Base-by-base conservation (phyloP, 1,284 basidiomycete genomes). In the Cutaneotrichosporon sp. region DNA sequence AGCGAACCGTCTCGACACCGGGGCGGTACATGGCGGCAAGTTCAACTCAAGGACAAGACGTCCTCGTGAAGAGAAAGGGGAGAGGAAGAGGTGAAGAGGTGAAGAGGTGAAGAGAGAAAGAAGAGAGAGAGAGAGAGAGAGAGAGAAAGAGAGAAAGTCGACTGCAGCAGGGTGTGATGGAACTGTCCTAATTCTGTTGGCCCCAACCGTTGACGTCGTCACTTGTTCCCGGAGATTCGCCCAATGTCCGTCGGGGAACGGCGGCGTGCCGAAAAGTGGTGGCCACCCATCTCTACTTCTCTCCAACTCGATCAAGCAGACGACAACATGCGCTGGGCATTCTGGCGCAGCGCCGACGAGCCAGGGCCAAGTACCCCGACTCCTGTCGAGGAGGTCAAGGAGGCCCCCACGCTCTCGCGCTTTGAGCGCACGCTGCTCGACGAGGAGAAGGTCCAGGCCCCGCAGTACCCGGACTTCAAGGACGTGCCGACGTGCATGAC, bases 401-500 rank as follows among this genome's bases (percentile, higher is more conserved):
- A 63, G 3, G 58, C 59, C 3, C 69, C 69, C 18, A 63, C 67
- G 1, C 58, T 72, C 4, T 62, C 63, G 25, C 69, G 72, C 3
- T 78, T 70, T 49, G 73, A 78, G 38, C 54, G 53, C 14, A 68
- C 73, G 13, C 56, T 79, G 33, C 56, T 67, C 38, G 76, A 80
- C 53, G 79, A 81, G 69, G 67, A 75, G 54, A 58, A 63, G 62
- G 71, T 77, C 64, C 79, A 80, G 65, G 76, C 67, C 3, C 56
- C 64, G 27, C 73, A 77, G 64, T 80, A 91, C 72, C 90, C 90
- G 8, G 87, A 86, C 0, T 75, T 85, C 13, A 87, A 87, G n/a
- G 90, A 93, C 60, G 85, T 91, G 25, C 92, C 92, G 20, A 83
- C 85, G 65, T 95, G 92, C 76, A 85, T 90, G 80, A 85, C 81